Base-by-base conservation (phyloP, 1,139 yeast genomes). In the Lodderomyces pseudojiufengensis region DNA sequence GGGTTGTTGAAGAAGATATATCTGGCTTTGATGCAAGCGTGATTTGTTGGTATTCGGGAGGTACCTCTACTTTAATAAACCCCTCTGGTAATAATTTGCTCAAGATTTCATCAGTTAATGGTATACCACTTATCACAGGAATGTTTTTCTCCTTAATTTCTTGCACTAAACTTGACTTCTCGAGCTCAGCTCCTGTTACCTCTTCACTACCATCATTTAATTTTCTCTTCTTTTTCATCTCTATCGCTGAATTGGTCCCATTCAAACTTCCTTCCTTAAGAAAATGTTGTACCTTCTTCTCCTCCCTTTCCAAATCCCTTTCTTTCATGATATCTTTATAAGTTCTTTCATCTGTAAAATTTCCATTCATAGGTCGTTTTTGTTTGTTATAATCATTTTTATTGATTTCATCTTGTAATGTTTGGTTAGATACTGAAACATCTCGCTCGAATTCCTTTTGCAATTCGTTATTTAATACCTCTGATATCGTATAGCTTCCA, bases 61-160 rank as follows among this genome's bases (percentile, higher is more conserved):
- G 86, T 1, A 72, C 70, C 1, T 59, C 52, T 1, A 75, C 60
- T 27, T 68, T 60, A 25, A 55, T 59, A 46, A 74, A 81, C 0
- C 83, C 84, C 8, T 56, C 44, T 0, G 87, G 88, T 24, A 82
- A 57, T 6, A 81, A 52, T 37, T 61, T 58, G 40, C 78, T 73
- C 10, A 81, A 58, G 16, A 70, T 61, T 20, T 63, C 73, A 42
- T 73, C 74, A 0, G 79, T 67, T 22, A 79, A 54, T 0, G 70
- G 65, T 4, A 76, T 59, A 2, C 78, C 74, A 38, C 63, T 57
- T 10, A 71, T 59, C 2, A 66, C 52, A 1, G 78, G 79, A 2
- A 63, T 53, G 33, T 62, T 52, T 32, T 49, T 24, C 44, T 45
- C 28, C 29, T 33, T 45, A 41, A 35, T 29, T 27, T 29, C 33